A percentile compares a stretch with the other conserved stretches of the same genome.
These are phyloP conservation scores for Cryptococcus jaspeensis DNA, from an alignment of 1,284 basidiomycete species.

Conservation along the genomic window DNA sequence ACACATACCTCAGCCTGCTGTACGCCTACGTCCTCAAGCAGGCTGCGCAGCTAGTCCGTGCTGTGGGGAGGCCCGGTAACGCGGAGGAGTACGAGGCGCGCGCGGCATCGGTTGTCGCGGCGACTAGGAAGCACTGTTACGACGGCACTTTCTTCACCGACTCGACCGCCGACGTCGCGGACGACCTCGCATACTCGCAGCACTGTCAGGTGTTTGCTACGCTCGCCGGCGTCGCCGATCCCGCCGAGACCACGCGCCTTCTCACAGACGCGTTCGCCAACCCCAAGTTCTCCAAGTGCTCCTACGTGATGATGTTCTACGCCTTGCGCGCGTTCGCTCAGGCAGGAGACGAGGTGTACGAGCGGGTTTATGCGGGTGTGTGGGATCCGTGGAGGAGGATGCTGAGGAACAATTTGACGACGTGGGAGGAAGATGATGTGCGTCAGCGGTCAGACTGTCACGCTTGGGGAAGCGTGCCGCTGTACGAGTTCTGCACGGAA, in stretches of 20 bases:
- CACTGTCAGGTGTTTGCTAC: constrained; percentile 34
- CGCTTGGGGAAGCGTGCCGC: constrained; percentile 29
- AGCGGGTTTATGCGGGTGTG: constrained; percentile 7
- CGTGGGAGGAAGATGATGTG: constrained; percentile 38
- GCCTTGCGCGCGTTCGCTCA: constrained; percentile 30
- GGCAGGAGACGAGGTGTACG: constrained; percentile 20
- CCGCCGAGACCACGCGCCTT: constrained; percentile 9
- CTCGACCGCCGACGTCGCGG: constrained; percentile 19
- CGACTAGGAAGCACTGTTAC: constrained; percentile 29
- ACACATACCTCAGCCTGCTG: constrained; percentile 35
- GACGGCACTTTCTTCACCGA: constrained; percentile 31
- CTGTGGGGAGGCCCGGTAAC: constrained; percentile 20
- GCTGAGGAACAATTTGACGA: constrained; percentile 26
- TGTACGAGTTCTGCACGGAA: constrained; percentile 33
- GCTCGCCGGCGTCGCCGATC: constrained; percentile 12
- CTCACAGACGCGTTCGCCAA: constrained; percentile 15
- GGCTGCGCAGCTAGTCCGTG: constrained; percentile 14
- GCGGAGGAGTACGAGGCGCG: constrained; percentile 21
- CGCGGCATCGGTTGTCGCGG: constrained; percentile 12
- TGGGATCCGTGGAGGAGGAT: constrained; percentile 26
- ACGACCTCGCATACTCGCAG: constrained; percentile 20
- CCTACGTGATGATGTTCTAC: constrained; percentile 28
- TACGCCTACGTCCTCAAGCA: constrained; percentile 25
- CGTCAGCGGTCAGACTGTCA: constrained; percentile 35
- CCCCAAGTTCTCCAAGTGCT: constrained; percentile 12